These are phyloP conservation scores for Mallotus japonicus DNA, from an alignment of 441 rosid species.

Conservation along the genomic window DNA sequence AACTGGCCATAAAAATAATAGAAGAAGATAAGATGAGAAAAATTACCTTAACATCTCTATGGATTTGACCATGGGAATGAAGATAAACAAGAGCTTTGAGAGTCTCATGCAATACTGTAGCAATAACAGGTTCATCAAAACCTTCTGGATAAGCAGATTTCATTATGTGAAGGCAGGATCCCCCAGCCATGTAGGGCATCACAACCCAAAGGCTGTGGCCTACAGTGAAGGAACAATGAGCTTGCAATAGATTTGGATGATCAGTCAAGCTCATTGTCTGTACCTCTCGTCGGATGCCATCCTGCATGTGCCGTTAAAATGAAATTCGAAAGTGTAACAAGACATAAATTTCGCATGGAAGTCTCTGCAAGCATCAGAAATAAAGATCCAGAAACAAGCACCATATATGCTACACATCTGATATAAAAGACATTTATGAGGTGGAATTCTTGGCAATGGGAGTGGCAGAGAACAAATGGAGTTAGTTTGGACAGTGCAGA, in stretches of 20 bases:
- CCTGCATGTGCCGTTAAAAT: constrained; percentile 46
- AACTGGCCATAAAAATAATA: background rate
- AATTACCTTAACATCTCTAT: constrained; percentile 95
- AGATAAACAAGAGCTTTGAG: constrained; percentile 97
- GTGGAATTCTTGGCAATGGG: background rate
- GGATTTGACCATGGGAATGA: constrained; percentile 94
- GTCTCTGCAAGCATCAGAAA: constrained; percentile 10
- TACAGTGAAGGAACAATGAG: constrained; percentile 93
- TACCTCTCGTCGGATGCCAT: constrained; percentile 96
- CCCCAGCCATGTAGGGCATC: constrained; percentile 99
- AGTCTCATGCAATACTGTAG: constrained; percentile 82
- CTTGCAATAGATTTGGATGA: constrained; percentile 86
- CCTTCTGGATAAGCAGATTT: constrained; percentile 85
- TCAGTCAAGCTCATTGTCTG: constrained; percentile 91
- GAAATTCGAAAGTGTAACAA: constrained; percentile 6
- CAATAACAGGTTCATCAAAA: constrained; percentile 93
- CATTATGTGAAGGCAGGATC: constrained; percentile 96
- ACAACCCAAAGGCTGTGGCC: constrained; percentile 95
- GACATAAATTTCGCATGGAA: constrained; percentile 1
- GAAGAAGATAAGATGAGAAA: constrained; percentile 5
- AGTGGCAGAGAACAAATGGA: background rate
- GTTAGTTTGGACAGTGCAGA: background rate
- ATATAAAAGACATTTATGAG: background rate
- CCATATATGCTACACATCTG: background rate
- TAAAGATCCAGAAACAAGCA: constrained; percentile 14